Percentiles rank a stretch among this genome's conserved stretches.
These are phyloP conservation scores for Solanum pinnatisectum DNA, from an alignment of 257 asterid genomes.

Conservation along the genomic window DNA sequence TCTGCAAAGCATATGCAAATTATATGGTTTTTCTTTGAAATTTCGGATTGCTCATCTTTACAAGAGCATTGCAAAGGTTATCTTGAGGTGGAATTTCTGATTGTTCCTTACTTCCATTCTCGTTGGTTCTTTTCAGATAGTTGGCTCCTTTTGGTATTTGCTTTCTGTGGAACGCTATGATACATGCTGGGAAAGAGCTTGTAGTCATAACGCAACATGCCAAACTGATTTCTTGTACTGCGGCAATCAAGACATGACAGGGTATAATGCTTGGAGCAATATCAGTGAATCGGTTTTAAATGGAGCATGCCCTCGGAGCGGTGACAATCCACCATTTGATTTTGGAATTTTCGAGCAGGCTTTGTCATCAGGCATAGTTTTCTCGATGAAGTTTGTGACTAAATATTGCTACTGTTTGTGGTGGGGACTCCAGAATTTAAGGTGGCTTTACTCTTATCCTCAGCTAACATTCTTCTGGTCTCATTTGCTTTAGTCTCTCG, in stretches of 20 bases:
- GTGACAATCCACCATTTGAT: slow-evolving; percentile 30
- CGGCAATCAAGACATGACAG: slow-evolving; percentile 30
- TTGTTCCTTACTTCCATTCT: not conserved
- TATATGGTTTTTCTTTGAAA: not conserved
- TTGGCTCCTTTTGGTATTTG: slow-evolving; percentile 91
- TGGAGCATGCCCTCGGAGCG: slow-evolving; percentile 36
- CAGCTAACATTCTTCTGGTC: not conserved
- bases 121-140: slow-evolving; percentile 36
- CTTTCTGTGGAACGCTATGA: slow-evolving; percentile 83
- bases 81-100: not conserved
- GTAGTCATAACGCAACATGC: slow-evolving; percentile 37
- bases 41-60: not conserved
- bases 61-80: not conserved
- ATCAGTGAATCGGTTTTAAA: slow-evolving; percentile 39
- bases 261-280: slow-evolving; percentile 46
- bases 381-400: slow-evolving; percentile 56
- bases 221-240: slow-evolving; percentile 44
- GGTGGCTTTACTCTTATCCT: slow-evolving; percentile 23
- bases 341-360: slow-evolving; percentile 81
- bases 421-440: slow-evolving; percentile 92
- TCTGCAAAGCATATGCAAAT: not conserved
- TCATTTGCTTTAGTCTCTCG: not conserved
- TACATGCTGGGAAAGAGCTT: slow-evolving; percentile 75
- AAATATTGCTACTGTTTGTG: slow-evolving; percentile 83
- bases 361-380: slow-evolving; percentile 56